Conservation (phyloP, 1,284 basidiomycete species). For the Ganoderma lucidum region DNA sequence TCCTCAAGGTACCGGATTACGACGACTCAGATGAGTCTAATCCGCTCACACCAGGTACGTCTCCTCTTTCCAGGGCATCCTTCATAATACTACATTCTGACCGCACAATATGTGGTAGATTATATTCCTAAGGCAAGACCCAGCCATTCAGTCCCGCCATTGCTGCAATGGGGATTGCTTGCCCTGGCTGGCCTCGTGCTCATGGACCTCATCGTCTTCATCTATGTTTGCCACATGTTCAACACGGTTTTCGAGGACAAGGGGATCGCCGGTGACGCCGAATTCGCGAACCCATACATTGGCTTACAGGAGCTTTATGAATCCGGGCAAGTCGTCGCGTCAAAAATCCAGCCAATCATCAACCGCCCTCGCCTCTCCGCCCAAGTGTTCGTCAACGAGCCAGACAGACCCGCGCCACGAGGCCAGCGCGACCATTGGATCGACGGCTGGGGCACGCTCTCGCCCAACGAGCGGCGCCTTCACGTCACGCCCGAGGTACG, state of each 20-base stretch:
- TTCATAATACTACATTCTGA: background rate
- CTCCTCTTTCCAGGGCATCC: background rate
- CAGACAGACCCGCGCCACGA: conserved; percentile 6
- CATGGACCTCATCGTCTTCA: conserved; percentile 20
- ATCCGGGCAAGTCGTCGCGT: conserved; percentile 13
- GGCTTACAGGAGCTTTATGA: conserved; percentile 27
- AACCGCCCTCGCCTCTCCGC: conserved; percentile 25
- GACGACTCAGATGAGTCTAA: background rate
- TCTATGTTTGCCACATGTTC: conserved; percentile 20
- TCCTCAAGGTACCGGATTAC: background rate
- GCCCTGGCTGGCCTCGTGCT: conserved; percentile 17
- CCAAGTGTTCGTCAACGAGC: conserved; percentile 26
- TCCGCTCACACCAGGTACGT: background rate
- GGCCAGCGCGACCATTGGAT: conserved; percentile 15
- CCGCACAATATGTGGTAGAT: background rate
- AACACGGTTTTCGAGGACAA: conserved; percentile 22
- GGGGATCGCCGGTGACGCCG: conserved; percentile 12
- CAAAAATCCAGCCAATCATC: conserved; percentile 23
- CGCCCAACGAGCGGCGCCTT: conserved; percentile 17
- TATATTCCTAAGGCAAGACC: background rate
- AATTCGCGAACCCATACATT: conserved; percentile 30
- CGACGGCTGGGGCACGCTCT: conserved; percentile 6
- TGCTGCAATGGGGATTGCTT: conserved; percentile 14
- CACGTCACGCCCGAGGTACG: conserved; percentile 9
- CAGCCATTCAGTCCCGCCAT: background rate